These are phyloP conservation scores for Physocladia obscura DNA, from an alignment of 192 early-diverging fungal genomes.

Conservation along the genomic window DNA sequence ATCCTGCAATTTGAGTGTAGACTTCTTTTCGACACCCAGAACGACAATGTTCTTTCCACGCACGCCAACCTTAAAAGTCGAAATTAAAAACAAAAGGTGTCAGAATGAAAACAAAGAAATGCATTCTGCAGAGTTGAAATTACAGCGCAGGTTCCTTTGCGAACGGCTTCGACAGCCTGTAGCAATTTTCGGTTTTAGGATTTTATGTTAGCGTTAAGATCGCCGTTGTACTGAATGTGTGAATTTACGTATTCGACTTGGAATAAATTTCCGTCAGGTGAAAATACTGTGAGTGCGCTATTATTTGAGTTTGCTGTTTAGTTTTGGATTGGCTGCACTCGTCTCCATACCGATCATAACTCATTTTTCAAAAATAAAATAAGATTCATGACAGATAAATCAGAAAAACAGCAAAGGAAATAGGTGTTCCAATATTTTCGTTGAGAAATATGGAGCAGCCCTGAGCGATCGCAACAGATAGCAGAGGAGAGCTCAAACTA, in stretches of 20 bases:
- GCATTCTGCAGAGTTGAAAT: slow-evolving; percentile 37
- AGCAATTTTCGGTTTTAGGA: no score
- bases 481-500: no score
- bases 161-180: slow-evolving; percentile 90
- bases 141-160: slow-evolving; percentile 96
- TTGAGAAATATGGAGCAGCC: no score
- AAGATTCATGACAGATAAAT: no score
- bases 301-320: background rate
- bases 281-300: slow-evolving; percentile 92
- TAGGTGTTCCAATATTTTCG: no score
- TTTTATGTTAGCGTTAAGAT: background rate
- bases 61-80: slow-evolving; percentile 82
- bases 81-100: slow-evolving; percentile 16
- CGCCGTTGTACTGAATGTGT: background rate
- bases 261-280: slow-evolving; percentile 97
- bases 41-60: slow-evolving; percentile 88
- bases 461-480: no score
- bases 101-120: slow-evolving; percentile 17
- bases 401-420: no score
- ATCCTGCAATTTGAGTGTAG: slow-evolving; percentile 93
- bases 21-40: slow-evolving; percentile 95
- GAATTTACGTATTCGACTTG: slow-evolving; percentile 89
- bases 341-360: slow-evolving; percentile 10
- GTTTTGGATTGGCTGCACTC: background rate
- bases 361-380: no score